Base-by-base conservation (phyloP, 768 basidiomycete genomes). In the Candolleomyces efflorescens region DNA sequence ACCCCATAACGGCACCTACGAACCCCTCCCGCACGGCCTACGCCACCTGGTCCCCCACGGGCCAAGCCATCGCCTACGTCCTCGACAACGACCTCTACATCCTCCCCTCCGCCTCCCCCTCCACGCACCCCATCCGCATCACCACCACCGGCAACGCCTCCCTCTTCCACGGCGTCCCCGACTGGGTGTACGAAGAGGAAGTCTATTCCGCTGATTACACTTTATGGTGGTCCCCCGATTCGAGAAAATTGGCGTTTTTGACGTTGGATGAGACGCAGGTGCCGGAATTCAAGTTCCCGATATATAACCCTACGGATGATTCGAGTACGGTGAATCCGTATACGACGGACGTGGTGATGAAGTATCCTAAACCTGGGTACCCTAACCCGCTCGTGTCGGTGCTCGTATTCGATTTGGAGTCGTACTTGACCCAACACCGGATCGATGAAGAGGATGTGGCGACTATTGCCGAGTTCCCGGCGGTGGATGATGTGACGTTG, bases 131-230 rank as follows among this genome's bases (percentile, higher is more conserved):
- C 10, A 87, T 95, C 51, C 86, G 88, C 10, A 78, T 98, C 10
- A 99, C 96, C 1, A 74, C 77, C 1, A 83, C 86, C 13, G 97
- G 97, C 0, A 90, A 88, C 53, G 79, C 84, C 0, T 88, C 89
- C 0, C 78, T 95, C 15, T 97, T 98, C 78, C 86, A 98, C 65
- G 97, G 97, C 6, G 90, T 97, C 1, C 92, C 94, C 0, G 94
- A 97, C 68, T 98, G 97, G 96, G 96, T 98, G 4, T 95, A 95
- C 70, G 94, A 96, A 69, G 93, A 96, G 67, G 94, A 97, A 68
- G 84, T 98, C 22, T 89, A 94, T 63, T 73, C 79, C 3, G 67
- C 73, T 39, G 83, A 94, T 66, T 84, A 70, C 49, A 86, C 94
- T 0, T 75, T 96, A 4, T 98, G 94, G 94, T 98, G 91, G 89